Evolutionary conservation across 352 stramenopile genomes (phyloP), one percentile per base, ranked within the genome.

Genomic region (Globisporangium mamillatum): DNA sequence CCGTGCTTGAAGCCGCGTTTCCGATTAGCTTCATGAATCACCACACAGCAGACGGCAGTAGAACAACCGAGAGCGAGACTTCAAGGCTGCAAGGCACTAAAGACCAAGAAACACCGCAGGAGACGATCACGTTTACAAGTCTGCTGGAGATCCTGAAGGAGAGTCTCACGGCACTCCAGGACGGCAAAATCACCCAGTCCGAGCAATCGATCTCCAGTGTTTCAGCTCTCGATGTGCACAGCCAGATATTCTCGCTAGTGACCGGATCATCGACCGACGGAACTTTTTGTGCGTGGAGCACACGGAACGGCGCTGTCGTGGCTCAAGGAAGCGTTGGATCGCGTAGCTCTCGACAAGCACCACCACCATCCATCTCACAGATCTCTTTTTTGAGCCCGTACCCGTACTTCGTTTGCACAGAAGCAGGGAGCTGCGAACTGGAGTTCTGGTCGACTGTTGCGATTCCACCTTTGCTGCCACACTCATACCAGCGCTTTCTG

Each of bases 261-360:
- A 76, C 79, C 7, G 66, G 71, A 2, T 88, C 77, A 1, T 67
- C 69, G 4, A 64, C 53, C 24, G 68, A 83, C 34, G 68, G 62
- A 0, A 75, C 61, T 0, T 84, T 88, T 52, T 88, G 79, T 29
- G 65, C 81, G 6, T 89, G 81, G 81, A 84, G 83, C 60, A 27
- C 84, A 10, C 74, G 75, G 41, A 82, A 81, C 58, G 73, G 64
- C 0, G 60, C 70, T 3, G 69, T 86, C 2, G 32, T 78, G 20
- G 75, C 64, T 25, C 70, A 79, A 58, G 75, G 53, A 41, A 73
- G 44, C 0, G 56, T 12, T 34, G 24, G 36, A 0, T 52, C 16
- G 2, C 36, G 18, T 12, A 27, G 32, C 38, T 18, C 14, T 22
- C 41, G 66, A 3, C 8, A 52, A 36, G 27, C 9, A 18, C 2